phyloP scores from a whole-genome alignment of 371 early-diverging fungal species.

The Syncephalastrum racemosum region DNA sequence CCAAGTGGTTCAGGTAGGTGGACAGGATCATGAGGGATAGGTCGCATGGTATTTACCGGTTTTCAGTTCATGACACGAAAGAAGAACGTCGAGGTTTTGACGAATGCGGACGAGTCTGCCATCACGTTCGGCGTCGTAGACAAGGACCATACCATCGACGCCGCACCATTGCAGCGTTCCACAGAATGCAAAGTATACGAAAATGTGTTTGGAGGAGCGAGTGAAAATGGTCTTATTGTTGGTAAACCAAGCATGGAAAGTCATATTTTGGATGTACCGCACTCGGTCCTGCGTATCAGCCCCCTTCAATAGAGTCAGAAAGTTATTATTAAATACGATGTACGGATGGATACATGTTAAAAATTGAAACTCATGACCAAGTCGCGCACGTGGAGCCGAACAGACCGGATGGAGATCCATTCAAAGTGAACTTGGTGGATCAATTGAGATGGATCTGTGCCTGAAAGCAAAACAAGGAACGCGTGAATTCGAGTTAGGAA shows the following conservation, averaged over 20 bases:
- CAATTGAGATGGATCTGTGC: conserved; percentile 40
- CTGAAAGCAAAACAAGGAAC: conserved; percentile 18
- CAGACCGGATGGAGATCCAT: conserved; percentile 68
- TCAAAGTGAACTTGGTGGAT: conserved; percentile 63
- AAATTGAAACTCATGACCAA: conserved; percentile 66
- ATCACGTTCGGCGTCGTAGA: conserved; percentile 31
- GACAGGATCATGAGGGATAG: conserved; percentile 1
- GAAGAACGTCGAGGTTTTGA: neutral
- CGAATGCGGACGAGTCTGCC: conserved; percentile 17
- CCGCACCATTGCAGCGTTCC: conserved; percentile 22
- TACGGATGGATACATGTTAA: conserved; percentile 14
- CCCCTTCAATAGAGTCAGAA: too few relatives aligned
- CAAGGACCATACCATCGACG: conserved; percentile 35
- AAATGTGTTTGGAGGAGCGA: conserved; percentile 51
- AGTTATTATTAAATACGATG: too few relatives aligned
- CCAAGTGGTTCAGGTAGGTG: conserved; percentile 57
- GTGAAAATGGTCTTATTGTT: conserved; percentile 57
- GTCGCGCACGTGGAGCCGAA: conserved; percentile 56
- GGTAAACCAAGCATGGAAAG: conserved; percentile 36
- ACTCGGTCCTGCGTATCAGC: conserved; percentile 12
- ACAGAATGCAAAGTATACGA: conserved; percentile 4
- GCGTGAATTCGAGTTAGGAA: conserved; percentile 1
- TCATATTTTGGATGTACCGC: conserved; percentile 44
- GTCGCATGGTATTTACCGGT: neutral
- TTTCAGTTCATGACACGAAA: conserved; percentile 15